These are phyloP conservation scores for Nasturtium officinale DNA, from an alignment of 345 rosid species.

Conservation along the genomic window DNA sequence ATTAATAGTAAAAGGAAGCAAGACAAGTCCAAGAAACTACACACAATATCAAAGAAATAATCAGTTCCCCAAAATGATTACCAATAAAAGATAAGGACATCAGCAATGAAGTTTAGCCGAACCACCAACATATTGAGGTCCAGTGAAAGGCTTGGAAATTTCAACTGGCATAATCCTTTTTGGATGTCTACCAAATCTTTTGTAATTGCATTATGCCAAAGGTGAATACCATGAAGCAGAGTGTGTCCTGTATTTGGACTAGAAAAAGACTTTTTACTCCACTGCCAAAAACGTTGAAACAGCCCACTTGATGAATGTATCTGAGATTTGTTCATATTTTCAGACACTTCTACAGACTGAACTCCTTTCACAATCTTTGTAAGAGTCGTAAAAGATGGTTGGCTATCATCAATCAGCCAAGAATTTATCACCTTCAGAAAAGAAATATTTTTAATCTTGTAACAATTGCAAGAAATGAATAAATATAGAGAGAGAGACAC, in stretches of 20 bases:
- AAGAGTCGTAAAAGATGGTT: constrained; percentile 34
- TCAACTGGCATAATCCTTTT: constrained; percentile 48
- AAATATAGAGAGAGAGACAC: background rate
- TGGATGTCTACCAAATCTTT: constrained; percentile 61
- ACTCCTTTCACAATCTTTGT: constrained; percentile 34
- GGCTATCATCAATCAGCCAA: constrained; percentile 49
- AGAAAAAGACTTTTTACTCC: constrained; percentile 36
- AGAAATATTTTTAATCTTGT: constrained; percentile 26
- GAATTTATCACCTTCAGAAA: constrained; percentile 59
- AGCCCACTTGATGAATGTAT: constrained; percentile 33
- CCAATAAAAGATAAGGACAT: constrained; percentile 71
- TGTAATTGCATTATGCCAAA: constrained; percentile 59
- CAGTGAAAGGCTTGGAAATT: constrained; percentile 44
- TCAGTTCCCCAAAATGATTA: constrained; percentile 33
- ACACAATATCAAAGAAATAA: background rate
- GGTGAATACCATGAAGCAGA: constrained; percentile 49
- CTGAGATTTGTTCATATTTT: constrained; percentile 35
- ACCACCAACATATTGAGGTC: constrained; percentile 47
- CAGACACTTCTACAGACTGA: constrained; percentile 34
- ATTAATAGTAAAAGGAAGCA: background rate
- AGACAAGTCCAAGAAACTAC: constrained; percentile 13
- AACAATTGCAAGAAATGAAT: constrained; percentile 5
- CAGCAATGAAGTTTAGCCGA: constrained; percentile 66
- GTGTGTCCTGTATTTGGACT: constrained; percentile 34
- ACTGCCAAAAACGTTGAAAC: constrained; percentile 39